A percentile compares a stretch with the other conserved stretches of the same genome.
Conservation (phyloP, 2,329 filamentous ascomycete species). For the Paraconiothyrium sp. region DNA sequence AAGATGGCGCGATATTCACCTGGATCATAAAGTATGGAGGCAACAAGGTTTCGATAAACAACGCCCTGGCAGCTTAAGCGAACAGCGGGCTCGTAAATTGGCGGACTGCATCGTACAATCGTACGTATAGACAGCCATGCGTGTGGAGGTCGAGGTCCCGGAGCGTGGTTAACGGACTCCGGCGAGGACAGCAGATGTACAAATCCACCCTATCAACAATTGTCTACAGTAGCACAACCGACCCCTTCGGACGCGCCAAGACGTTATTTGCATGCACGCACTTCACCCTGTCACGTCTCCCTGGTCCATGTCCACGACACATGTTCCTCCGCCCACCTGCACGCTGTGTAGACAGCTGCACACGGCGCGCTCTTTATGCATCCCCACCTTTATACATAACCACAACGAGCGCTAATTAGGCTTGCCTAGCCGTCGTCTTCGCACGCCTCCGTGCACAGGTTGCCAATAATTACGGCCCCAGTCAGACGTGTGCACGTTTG, state of each 20-base stretch:
- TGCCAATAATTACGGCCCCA: conserved; percentile 16
- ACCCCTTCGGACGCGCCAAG: conserved; percentile 7
- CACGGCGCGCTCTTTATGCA: conserved; percentile 3
- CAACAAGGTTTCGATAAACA: conserved; percentile 13
- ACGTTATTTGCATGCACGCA: conserved; percentile 3
- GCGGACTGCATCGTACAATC: neutral
- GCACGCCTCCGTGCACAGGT: neutral
- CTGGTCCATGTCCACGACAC: neutral
- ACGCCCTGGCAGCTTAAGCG: conserved; percentile 3
- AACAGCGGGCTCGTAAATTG: neutral
- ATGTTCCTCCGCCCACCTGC: neutral
- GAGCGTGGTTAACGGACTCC: conserved; percentile 6
- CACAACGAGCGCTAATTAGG: conserved; percentile 3
- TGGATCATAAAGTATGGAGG: conserved; percentile 9
- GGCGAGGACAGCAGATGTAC: conserved; percentile 10
- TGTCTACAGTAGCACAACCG: conserved; percentile 6
- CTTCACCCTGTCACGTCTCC: neutral
- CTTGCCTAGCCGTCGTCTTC: neutral
- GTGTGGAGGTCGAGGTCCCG: conserved; percentile 4
- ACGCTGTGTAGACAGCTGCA: neutral
- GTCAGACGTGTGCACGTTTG: conserved; percentile 18
- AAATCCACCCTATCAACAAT: conserved; percentile 15
- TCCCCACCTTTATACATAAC: neutral
- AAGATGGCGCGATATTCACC: conserved; percentile 6
- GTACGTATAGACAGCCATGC: neutral